Evolutionary conservation across 306 rosid genomes (phyloP), one percentile per base, ranked within the genome.

Genomic region (Vachellia pachyceras): DNA sequence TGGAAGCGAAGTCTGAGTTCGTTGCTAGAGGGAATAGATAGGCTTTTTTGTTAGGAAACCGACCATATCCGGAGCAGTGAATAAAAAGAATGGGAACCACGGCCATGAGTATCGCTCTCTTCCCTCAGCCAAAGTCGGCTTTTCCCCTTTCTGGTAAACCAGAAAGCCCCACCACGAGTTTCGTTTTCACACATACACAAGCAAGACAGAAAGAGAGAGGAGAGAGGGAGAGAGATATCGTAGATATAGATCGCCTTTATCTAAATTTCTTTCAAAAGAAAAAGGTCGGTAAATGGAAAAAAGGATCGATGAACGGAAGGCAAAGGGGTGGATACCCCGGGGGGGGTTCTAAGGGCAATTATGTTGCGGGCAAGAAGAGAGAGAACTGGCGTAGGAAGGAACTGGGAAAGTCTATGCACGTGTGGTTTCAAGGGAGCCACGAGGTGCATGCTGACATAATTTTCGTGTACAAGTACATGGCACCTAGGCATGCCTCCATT

Each of bases 401-500:
- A 22, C 10, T 13, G 54, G 41, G 52, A 78, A 74, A 72, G 75
- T 82, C 75, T 22, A 79, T 70, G 86, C 86, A 86, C 89, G 84
- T 86, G 89, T 82, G 86, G 84, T 58, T 71, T 79, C 25, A 70
- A 79, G 18, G 15, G 49, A 55, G 86, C 86, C 89, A 86, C 84
- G 84, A 79, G 80, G 67, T 29, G 67, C 78, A 78, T 50, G 79
- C 78, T 78, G 40, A 40, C 75, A 3, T 5, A 68, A 78, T 73
- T 75, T 61, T 60, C 77, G 80, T 67, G 79, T 37, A 3, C 17
- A 78, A 29, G 33, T 29, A 29, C 33, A 29, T 29, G 33, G 33
- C n/a, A n/a, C n/a, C n/a, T n/a, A n/a, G n/a, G n/a, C 78, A 82
- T 25, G 65, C 65, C 68, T 77, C 75, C 63, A 71, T 71, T 61